These are phyloP conservation scores for Monosporascus ibericus DNA, from an alignment of 2,329 filamentous ascomycete genomes.

Conservation along the genomic window DNA sequence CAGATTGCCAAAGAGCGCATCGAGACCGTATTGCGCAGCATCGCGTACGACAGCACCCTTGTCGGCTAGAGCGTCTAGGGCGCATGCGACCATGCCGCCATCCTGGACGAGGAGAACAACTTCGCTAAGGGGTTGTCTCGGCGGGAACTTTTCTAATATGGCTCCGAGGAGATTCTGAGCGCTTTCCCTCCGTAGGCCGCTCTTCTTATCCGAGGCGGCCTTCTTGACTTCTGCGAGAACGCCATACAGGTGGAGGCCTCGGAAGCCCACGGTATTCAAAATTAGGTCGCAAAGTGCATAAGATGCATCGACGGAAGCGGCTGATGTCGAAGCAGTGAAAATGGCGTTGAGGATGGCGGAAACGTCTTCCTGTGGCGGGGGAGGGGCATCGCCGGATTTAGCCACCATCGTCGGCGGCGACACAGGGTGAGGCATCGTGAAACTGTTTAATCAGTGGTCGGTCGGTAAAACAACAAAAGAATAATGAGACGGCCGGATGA, in stretches of 20 bases:
- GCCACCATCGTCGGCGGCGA: constrained; percentile 44
- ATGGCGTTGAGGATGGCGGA: constrained; percentile 58
- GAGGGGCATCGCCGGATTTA: constrained; percentile 35
- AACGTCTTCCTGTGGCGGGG: constrained; percentile 61
- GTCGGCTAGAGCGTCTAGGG: constrained; percentile 81
- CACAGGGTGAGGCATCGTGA: constrained; percentile 42
- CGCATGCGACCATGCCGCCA: constrained; percentile 62
- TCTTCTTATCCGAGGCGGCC: constrained; percentile 91
- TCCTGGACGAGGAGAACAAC: constrained; percentile 78
- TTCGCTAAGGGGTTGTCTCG: constrained; percentile 71
- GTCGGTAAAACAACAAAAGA: constrained; percentile 1
- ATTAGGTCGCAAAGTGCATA: constrained; percentile 57
- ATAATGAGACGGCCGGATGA: not conserved
- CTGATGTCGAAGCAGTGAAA: constrained; percentile 63
- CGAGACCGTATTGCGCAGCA: constrained; percentile 87
- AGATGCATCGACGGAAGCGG: constrained; percentile 59
- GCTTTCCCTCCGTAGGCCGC: constrained; percentile 74
- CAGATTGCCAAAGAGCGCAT: constrained; percentile 76
- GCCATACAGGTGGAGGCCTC: constrained; percentile 47
- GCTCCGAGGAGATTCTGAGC: constrained; percentile 93
- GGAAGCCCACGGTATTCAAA: constrained; percentile 46
- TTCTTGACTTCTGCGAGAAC: constrained; percentile 55
- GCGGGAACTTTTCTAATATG: constrained; percentile 82
- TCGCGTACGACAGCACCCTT: constrained; percentile 86
- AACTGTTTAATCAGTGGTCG: not conserved